phyloP scores from a whole-genome alignment of 2,329 filamentous ascomycete genomes.

The Colletotrichum caudatum region DNA sequence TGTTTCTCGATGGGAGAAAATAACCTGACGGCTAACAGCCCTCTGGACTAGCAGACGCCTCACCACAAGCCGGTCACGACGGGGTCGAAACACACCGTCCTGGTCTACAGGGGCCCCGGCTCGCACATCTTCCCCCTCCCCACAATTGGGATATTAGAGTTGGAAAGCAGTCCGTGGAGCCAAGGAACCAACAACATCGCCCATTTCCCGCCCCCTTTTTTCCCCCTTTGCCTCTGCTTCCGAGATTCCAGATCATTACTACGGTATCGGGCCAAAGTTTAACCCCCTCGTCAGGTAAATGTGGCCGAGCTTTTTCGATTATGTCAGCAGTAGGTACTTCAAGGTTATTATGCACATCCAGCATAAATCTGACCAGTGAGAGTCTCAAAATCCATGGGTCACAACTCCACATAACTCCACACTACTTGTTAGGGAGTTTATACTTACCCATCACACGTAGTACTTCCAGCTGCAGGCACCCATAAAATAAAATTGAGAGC shows the following conservation, averaged over 20 bases:
- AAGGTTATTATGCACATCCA: no score
- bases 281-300: no score
- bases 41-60: conserved; percentile 18
- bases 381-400: no score
- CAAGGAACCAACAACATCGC: background rate
- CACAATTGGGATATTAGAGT: background rate
- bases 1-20: conserved; percentile 1
- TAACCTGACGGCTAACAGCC: background rate
- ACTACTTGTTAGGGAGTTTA: no score
- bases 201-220: conserved; percentile 19
- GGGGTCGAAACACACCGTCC: conserved; percentile 13
- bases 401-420: no score
- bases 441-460: no score
- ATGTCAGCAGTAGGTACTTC: no score
- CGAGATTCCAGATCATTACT: background rate
- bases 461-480: background rate
- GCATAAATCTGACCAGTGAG: no score
- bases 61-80: background rate
- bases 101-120: background rate
- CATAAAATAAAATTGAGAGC: background rate
- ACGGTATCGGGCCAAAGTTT: no score
- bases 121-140: background rate
- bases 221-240: background rate
- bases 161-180: background rate
- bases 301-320: no score